Base-by-base conservation (phyloP, 192 early-diverging fungal species). In the Umbelopsis sp. region DNA sequence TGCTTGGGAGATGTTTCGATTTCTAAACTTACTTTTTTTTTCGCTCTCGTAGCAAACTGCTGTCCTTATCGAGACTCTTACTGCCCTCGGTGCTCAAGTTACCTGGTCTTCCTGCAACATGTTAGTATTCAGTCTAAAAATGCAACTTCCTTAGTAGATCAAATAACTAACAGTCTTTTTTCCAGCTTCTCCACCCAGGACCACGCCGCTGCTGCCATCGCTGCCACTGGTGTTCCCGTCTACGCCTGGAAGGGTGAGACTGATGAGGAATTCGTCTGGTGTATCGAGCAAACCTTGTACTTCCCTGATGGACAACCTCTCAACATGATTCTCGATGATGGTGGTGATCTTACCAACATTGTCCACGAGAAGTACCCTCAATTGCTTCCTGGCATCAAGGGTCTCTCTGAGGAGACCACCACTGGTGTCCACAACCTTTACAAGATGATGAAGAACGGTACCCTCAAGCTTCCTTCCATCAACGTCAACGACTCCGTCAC, bases 401-500 rank as follows among this genome's bases (percentile, higher is more conserved):
- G 97, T 85, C 85, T 99, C 76, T 97, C 95, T 41, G 97, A 99
- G 87, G 97, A 99, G 86, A 99, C 97, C 81, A 99, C 97, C 84
- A 99, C 97, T 76, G 97, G 97, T 88, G 97, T 99, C 76, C 97
- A 97, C 93, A 90, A 96, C 88, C 87, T 99, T 83, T 97, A 99
- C 93, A 93, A 95, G 91, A 97, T 95, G 95, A 84, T 99, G 70
- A 94, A 93, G 85, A 94, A 97, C 55, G 90, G 91, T 84, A 94
- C 91, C 81, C 91, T 99, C 77, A 97, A 97, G 91, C 88, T 99
- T 73, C 95, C 97, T 64, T 94, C 97, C 82, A 99, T 99, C 89
- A 97, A 99, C 87, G 95, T 99, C 87, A 99, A 99, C 91, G 95
- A 97, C 91, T 97, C 95, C 30, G 97, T 98, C 79, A 96, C 97